phyloP scores from a whole-genome alignment of 345 rosid genomes.

The Boechera divaricarpa region DNA sequence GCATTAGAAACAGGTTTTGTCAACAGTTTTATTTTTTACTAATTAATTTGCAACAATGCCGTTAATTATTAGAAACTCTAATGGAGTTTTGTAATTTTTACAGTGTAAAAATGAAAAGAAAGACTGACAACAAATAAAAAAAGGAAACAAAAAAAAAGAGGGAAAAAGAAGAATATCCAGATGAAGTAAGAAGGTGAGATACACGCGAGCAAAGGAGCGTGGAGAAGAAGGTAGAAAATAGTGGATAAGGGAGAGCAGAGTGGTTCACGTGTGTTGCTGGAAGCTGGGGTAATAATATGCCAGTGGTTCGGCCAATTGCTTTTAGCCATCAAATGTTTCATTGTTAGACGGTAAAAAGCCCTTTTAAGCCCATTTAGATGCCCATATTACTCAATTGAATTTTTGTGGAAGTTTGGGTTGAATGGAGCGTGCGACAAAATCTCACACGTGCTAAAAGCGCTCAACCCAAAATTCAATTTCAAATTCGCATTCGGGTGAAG shows the following conservation, averaged over 20 bases:
- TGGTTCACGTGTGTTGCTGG: slow-evolving; percentile 20
- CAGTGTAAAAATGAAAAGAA: too few species aligned
- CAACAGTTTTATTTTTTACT: too few species aligned
- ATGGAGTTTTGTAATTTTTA: too few species aligned
- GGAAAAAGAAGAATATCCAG: not conserved
- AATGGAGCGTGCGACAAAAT: not conserved
- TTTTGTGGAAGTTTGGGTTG: too few species aligned
- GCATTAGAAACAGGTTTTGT: not conserved
- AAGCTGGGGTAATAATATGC: not conserved
- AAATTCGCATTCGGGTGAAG: not conserved
- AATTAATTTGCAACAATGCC: not conserved
- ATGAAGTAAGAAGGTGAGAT: slow-evolving; percentile 5
- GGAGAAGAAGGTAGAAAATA: not conserved
- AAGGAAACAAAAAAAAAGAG: too few species aligned
- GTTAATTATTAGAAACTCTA: too few species aligned
- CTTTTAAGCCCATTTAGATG: not conserved
- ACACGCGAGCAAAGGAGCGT: slow-evolving; percentile 19
- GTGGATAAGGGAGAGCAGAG: slow-evolving; percentile 32
- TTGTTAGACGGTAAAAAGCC: not conserved
- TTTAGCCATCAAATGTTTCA: not conserved
- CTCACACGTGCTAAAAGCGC: not conserved
- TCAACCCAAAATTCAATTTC: not conserved
- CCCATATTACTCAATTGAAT: too few species aligned
- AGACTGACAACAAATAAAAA: too few species aligned
- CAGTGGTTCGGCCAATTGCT: slow-evolving; percentile 2